A percentile compares a stretch with the other conserved stretches of the same genome.
These are phyloP conservation scores for Mycena venus DNA, from an alignment of 768 basidiomycete species.

Conservation along the genomic window DNA sequence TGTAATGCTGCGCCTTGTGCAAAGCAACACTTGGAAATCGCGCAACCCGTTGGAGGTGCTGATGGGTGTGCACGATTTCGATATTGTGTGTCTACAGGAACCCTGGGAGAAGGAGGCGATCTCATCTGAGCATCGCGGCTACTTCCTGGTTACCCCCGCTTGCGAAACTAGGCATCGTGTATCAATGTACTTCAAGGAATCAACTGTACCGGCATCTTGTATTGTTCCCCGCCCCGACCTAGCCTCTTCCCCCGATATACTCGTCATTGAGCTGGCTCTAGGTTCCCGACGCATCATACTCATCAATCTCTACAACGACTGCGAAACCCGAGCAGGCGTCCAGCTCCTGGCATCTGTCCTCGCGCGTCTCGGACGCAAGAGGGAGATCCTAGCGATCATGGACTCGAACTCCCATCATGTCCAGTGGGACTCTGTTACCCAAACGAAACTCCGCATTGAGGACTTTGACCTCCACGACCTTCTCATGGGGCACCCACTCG, in stretches of 20 bases:
- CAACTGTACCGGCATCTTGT: background rate
- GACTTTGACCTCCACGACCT: no score
- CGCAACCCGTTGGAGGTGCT: slow-evolving; percentile 6
- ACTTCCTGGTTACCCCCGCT: background rate
- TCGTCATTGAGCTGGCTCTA: background rate
- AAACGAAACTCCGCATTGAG: background rate
- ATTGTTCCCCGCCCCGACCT: background rate
- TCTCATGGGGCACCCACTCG: background rate
- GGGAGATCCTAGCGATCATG: background rate
- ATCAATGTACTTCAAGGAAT: background rate
- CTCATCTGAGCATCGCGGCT: background rate
- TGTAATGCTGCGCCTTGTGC: background rate
- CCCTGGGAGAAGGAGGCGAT: background rate
- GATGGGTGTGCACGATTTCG: background rate
- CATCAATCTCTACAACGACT: slow-evolving; percentile 4
- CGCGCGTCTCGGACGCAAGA: background rate
- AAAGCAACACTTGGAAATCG: slow-evolving; percentile 3
- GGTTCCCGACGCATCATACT: background rate
- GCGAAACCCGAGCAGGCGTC: slow-evolving; percentile 1
- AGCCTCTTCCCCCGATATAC: background rate
- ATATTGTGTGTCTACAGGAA: slow-evolving; percentile 43
- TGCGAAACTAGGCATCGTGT: background rate
- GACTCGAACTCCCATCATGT: slow-evolving; percentile 10
- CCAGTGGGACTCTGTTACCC: background rate
- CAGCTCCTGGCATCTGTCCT: background rate